These are phyloP conservation scores for Talaromyces nanjingensis DNA, from an alignment of 495 filamentous ascomycete genomes.

Conservation along the genomic window DNA sequence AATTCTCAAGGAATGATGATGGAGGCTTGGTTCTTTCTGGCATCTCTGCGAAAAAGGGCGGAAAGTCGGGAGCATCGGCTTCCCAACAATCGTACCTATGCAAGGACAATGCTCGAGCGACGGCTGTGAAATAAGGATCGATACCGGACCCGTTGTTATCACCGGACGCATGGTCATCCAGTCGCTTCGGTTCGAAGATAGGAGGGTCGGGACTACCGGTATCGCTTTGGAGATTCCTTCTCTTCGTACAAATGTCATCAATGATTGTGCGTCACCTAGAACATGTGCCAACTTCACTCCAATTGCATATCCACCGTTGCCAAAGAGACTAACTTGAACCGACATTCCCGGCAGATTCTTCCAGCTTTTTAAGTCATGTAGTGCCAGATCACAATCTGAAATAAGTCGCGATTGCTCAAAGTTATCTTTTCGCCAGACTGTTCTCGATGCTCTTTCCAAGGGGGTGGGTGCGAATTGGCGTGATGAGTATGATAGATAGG, in stretches of 20 bases:
- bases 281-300: constrained; percentile 5
- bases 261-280: constrained; percentile 7
- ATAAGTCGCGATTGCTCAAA: not conserved
- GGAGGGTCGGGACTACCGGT: not conserved
- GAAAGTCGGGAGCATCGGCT: not conserved
- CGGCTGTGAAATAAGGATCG: not conserved
- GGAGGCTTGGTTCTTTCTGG: not conserved
- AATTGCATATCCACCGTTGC: constrained; percentile 10
- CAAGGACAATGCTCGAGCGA: not conserved
- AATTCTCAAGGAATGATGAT: not conserved
- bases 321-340: constrained; percentile 8
- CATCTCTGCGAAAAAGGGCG: not conserved
- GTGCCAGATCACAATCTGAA: not conserved
- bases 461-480: not conserved
- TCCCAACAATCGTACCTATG: not conserved
- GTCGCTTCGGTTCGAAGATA: not conserved
- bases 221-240: not conserved
- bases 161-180: not conserved
- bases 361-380: constrained; percentile 7
- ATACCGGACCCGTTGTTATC: not conserved
- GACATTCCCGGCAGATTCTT: constrained; percentile 4
- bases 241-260: constrained; percentile 9
- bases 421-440: not conserved
- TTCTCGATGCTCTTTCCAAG: not conserved
- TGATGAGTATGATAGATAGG: not conserved